Conservation (phyloP, 129 eudicot species). For the Escallonia herrerae region DNA sequence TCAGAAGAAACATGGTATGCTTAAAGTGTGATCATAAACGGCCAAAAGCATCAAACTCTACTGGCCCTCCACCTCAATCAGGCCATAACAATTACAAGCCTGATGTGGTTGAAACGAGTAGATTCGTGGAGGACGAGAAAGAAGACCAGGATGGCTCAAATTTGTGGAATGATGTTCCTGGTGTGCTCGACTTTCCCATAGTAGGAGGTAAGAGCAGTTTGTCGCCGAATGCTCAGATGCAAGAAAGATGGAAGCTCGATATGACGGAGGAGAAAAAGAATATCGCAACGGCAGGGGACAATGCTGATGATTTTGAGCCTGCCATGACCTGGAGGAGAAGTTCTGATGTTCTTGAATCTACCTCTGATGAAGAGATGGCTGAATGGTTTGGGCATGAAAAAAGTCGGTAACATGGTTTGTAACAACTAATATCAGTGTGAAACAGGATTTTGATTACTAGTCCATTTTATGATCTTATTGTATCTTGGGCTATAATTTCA, state of each 20-base stretch:
- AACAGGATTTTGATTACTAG: too few species aligned
- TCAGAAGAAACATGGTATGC: conserved; percentile 59
- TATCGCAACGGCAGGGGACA: conserved; percentile 9
- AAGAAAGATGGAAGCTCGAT: conserved; percentile 30
- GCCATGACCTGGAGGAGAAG: conserved; percentile 5
- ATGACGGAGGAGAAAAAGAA: conserved; percentile 21
- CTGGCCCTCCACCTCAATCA: background rate
- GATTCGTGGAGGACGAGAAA: conserved; percentile 17
- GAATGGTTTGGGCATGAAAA: conserved; percentile 31
- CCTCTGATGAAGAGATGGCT: conserved; percentile 35
- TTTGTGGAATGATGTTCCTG: conserved; percentile 10
- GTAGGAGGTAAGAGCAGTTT: conserved; percentile 35
- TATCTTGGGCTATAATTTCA: too few species aligned
- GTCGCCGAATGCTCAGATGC: conserved; percentile 17
- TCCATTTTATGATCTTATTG: too few species aligned
- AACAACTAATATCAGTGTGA: too few species aligned
- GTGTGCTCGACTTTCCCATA: conserved; percentile 30
- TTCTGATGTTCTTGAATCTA: conserved; percentile 10
- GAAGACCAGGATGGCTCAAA: conserved; percentile 7
- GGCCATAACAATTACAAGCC: conserved; percentile 2
- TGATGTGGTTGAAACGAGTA: conserved; percentile 8
- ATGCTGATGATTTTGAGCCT: conserved; percentile 15
- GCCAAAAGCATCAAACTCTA: conserved; percentile 36
- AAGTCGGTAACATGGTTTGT: too few species aligned
- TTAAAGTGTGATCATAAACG: conserved; percentile 69